Evolutionary conservation across 768 basidiomycete species (phyloP).

Genomic region (Leucocoprinus birnbaumii): DNA sequence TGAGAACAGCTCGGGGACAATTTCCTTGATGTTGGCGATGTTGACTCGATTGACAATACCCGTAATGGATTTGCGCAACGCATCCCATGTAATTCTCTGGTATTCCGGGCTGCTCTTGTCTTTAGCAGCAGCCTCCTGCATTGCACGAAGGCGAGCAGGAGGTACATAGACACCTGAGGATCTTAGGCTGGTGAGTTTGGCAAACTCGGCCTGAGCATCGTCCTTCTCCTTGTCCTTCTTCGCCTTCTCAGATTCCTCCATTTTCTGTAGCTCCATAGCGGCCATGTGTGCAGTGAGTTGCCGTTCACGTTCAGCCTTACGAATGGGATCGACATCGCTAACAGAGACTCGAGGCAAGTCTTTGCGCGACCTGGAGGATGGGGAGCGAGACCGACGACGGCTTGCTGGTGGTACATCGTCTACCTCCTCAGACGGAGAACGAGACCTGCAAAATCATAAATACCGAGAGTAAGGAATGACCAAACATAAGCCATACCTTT

Average conservation of each 20-base stretch:
- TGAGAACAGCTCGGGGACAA: conserved; percentile 85
- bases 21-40: conserved; percentile 91
- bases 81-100: conserved; percentile 97
- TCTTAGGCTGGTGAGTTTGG: conserved; percentile 76
- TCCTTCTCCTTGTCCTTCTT: conserved; percentile 22
- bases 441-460: conserved; percentile 35
- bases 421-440: conserved; percentile 39
- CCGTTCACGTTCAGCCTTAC: conserved; percentile 74
- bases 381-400: conserved; percentile 44
- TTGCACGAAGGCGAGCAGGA: conserved; percentile 86
- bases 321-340: conserved; percentile 72
- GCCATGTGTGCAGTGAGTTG: conserved; percentile 73
- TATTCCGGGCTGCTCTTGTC: conserved; percentile 89
- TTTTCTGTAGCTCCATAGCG: conserved; percentile 63
- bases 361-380: conserved; percentile 24
- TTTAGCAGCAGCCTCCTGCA: conserved; percentile 78
- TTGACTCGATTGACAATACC: conserved; percentile 99
- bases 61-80: conserved; percentile 93
- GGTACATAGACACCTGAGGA: conserved; percentile 97
- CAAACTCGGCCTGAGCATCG: conserved; percentile 84
- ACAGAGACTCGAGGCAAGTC: conserved; percentile 35
- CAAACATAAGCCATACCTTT: conserved; percentile 34
- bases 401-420: conserved; percentile 40
- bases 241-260: conserved; percentile 42
- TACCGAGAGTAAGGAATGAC: neutral